Evolutionary conservation across 768 basidiomycete genomes (phyloP), one percentile per base, ranked within the genome.

Genomic region (Rhizopogon vinicolor): DNA sequence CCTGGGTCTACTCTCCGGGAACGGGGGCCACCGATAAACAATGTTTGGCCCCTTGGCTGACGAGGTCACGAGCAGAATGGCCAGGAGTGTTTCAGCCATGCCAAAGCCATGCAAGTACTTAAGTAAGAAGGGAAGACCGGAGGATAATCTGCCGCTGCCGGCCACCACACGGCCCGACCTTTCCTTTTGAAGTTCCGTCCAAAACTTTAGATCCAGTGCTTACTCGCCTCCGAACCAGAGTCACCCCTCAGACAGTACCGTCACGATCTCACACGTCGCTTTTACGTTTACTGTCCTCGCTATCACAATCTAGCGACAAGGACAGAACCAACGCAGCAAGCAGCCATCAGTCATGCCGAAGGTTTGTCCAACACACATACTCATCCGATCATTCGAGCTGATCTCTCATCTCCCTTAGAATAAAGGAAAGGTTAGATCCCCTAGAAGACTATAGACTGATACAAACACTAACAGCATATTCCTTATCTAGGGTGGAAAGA

Each of bases 401-500:
- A 25, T 33, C 31, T 33, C 8, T 19, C 33, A 28, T 19, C 45
- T 29, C 44, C 1, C 43, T 8, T 68, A 87, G 86, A 87, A 87
- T 68, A 87, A 87, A 72, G 86, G 86, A 80, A 87, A 87, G 80
- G 86, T 87, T 54, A 52, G 71, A 35, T n/a, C 49, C 56, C 41
- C 29, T 33, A 13, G 16, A 35, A 18, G 33, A 7, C 22, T 33
- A n/a, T 29, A 12, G 22, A 33, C 10, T 10, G 22, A 43, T 40
- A 14, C 2, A 4, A 31, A 7, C 50, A 13, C 44, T 40, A 33
- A 40, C 41, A 45, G 43, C 55, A 42, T 53, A 10, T 46, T 33
- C 18, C 31, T 33, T 49, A 41, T 56, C 60, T 65, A 99, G 95
- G 96, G 96, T 71, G 97, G 96, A 59, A 98, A 99, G 82, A 99